phyloP scores from a whole-genome alignment of 768 basidiomycete species.

The Lentinula raphanica region DNA sequence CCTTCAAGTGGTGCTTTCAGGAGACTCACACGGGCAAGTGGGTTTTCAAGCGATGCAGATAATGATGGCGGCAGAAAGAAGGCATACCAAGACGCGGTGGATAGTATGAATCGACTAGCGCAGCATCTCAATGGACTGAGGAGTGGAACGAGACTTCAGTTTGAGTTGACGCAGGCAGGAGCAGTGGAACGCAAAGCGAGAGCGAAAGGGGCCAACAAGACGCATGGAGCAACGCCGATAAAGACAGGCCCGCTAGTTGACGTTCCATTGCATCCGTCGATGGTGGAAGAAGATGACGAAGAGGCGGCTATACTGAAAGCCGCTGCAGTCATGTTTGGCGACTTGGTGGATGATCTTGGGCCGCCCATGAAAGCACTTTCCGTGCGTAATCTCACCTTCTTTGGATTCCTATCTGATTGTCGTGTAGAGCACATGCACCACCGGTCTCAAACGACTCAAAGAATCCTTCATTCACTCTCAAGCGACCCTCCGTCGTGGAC shows the following conservation, averaged over 20 bases:
- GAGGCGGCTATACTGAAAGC: conserved; percentile 46
- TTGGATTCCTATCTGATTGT: background rate
- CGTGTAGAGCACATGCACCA: conserved; percentile 52
- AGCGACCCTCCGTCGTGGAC: conserved; percentile 18
- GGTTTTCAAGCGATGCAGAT: conserved; percentile 2
- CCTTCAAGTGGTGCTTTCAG: background rate
- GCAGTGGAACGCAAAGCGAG: conserved; percentile 20
- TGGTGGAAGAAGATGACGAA: conserved; percentile 27
- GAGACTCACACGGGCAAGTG: background rate
- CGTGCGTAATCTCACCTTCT: conserved; percentile 36
- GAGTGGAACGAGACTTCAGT: conserved; percentile 78
- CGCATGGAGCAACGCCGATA: conserved; percentile 6
- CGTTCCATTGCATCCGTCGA: background rate
- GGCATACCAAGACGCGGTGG: conserved; percentile 84
- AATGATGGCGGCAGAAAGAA: conserved; percentile 31
- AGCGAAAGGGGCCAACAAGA: conserved; percentile 14
- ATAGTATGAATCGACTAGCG: conserved; percentile 81
- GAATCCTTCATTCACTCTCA: conserved; percentile 54
- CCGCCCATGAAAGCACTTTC: conserved; percentile 72
- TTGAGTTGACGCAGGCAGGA: conserved; percentile 68
- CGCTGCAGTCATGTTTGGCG: conserved; percentile 72
- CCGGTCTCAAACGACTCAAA: conserved; percentile 57
- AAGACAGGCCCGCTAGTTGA: background rate
- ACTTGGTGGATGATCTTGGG: conserved; percentile 73
- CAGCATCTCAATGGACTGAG: conserved; percentile 91